Base-by-base conservation (phyloP, 2,329 filamentous ascomycete genomes). In the Pyrenochaeta sp. region DNA sequence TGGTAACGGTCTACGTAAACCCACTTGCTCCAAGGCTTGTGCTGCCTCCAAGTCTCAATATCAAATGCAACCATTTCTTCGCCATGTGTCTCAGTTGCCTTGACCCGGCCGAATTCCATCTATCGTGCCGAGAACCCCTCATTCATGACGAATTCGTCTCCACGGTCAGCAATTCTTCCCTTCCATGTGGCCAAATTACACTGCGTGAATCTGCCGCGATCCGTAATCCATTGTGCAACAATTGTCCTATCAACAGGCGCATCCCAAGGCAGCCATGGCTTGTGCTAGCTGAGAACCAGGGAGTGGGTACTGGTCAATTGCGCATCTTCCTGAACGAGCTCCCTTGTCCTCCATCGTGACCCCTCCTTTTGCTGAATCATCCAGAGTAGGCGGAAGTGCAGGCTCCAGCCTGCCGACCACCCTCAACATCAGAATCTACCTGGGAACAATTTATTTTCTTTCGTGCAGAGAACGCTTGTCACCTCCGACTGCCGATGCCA, bases 31-130 rank as follows among this genome's bases (percentile, higher is more conserved):
- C 7, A 18, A 13, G 31, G 7, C 19, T 34, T 6, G 34, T 29
- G 26, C 19, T 13, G 21, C 21, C 15, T 22, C 15, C 13, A 17
- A 20, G 27, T 10, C 15, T 19, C 19, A 18, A 22, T 19, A 9
- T 28, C 13, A 14, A 31, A 37, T 29, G 32, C 35, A 42, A 39
- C 28, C 28, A 4, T 35, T 11, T 21, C 40, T n/a, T 7, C 18
- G n/a, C 9, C 11, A 29, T 4, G 2, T 54, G 58, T 61, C 48
- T 58, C 48, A 48, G 56, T 50, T 55, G 56, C 55, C 56, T 60
- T 41, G 32, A 10, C 15, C 15, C 26, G 24, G 38, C 45, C n/a
- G 30, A 20, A 21, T 29, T 18, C n/a, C 35, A 11, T 4, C 39
- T 17, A 44, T 34, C 7, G n/a, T 28, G 26, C 27, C 24, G 30